A percentile compares a stretch with the other conserved stretches of the same genome.
phyloP scores from a whole-genome alignment of 1,284 basidiomycete genomes.

The Waitea zeae region DNA sequence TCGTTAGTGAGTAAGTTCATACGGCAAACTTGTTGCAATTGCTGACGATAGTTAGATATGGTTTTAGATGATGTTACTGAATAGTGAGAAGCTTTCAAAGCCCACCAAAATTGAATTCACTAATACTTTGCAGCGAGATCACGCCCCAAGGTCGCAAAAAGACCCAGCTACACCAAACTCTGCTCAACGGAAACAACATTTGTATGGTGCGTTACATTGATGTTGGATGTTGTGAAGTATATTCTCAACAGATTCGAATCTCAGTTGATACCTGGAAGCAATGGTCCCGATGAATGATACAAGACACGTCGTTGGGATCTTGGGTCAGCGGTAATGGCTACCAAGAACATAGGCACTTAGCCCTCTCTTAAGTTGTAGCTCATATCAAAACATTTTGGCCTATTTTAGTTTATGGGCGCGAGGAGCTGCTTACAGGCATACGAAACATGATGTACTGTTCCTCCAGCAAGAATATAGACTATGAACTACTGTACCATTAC shows the following conservation, averaged over 20 bases:
- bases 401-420: too few relatives aligned
- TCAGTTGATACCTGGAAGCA: conserved; percentile 4
- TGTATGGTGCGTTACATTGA: conserved; percentile 65
- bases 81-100: conserved; percentile 42
- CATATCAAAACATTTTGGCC: too few relatives aligned
- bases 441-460: too few relatives aligned
- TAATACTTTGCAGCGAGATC: conserved; percentile 42
- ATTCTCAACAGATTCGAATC: background rate
- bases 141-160: conserved; percentile 72
- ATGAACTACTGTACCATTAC: too few relatives aligned
- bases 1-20: conserved; percentile 75
- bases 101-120: conserved; percentile 5
- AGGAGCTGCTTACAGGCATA: too few relatives aligned
- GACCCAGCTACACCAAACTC: conserved; percentile 77
- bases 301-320: background rate
- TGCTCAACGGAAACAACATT: conserved; percentile 96
- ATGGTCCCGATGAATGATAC: conserved; percentile 2
- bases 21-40: background rate
- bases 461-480: too few relatives aligned
- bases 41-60: conserved; percentile 54
- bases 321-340: background rate
- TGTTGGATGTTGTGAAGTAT: too few relatives aligned
- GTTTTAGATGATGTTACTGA: conserved; percentile 95
- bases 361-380: too few relatives aligned
- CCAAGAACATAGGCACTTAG: too few relatives aligned